Evolutionary conservation across 2,329 filamentous ascomycete species (phyloP).

Genomic region (Alternaria sp.): DNA sequence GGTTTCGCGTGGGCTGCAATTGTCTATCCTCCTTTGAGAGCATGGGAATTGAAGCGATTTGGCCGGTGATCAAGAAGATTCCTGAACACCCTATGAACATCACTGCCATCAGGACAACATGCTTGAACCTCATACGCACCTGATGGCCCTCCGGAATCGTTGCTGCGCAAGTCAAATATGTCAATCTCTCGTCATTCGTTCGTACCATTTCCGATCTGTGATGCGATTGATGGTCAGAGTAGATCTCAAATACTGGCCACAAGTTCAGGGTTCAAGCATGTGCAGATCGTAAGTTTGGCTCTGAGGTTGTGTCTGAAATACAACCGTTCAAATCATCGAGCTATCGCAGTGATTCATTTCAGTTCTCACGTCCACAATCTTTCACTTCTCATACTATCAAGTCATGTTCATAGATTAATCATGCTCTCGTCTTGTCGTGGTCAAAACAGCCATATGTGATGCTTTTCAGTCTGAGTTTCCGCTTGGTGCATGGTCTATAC

Average conservation of each 20-base stretch:
- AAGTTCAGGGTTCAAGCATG: not conserved
- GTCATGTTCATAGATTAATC: not conserved
- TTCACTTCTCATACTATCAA: not conserved
- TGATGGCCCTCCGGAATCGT: not conserved
- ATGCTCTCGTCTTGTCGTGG: not conserved
- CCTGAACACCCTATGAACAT: not conserved
- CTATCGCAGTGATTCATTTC: not conserved
- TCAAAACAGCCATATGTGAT: not conserved
- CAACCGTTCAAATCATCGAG: not conserved
- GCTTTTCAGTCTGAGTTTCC: not conserved
- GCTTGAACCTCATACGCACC: not conserved
- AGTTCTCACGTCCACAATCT: not conserved
- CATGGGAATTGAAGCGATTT: conserved; percentile 60
- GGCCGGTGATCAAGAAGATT: conserved; percentile 51
- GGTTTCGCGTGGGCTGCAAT: conserved; percentile 68
- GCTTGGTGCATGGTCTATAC: not conserved
- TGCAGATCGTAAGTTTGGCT: not conserved
- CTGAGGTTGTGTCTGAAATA: not conserved
- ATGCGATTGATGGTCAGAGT: not conserved
- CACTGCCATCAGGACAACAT: not conserved
- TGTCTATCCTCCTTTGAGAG: conserved; percentile 64
- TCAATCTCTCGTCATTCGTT: not conserved
- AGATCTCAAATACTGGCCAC: not conserved
- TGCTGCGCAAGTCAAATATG: not conserved
- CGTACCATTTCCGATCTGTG: not conserved